Conservation (phyloP, 345 rosid genomes). For the Populus ilicifolia region DNA sequence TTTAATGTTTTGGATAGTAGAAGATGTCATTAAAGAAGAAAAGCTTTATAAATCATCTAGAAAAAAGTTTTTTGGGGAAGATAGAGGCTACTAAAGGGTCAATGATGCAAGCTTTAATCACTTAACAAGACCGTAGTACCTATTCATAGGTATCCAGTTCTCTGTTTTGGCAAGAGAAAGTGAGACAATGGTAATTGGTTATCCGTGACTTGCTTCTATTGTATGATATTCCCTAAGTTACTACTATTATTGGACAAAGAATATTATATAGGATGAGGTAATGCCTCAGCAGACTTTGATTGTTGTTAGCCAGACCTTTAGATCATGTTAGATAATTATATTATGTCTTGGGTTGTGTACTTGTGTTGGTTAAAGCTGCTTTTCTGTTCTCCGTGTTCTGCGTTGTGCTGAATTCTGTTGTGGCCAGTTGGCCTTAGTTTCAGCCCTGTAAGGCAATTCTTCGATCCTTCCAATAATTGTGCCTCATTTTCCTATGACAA, state of each 20-base stretch:
- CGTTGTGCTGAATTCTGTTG: background rate
- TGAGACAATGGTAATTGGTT: background rate
- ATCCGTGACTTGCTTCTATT: background rate
- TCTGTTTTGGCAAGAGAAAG: background rate
- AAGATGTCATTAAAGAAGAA: background rate
- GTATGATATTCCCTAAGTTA: background rate
- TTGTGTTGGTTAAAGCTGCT: background rate
- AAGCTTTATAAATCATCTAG: background rate
- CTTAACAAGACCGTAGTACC: background rate
- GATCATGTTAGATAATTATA: too few relatives aligned
- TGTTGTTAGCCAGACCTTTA: background rate
- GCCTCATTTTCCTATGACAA: background rate
- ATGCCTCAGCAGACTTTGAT: background rate
- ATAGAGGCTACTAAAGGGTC: background rate
- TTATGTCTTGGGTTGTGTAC: background rate
- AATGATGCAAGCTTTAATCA: background rate
- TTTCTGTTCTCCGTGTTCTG: background rate
- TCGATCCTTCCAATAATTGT: background rate
- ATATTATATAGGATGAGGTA: background rate
- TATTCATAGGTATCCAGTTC: background rate
- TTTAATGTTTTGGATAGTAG: background rate
- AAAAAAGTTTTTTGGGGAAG: background rate
- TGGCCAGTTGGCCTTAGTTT: background rate
- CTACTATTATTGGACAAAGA: background rate
- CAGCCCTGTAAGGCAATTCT: background rate